Conservation (phyloP, 495 filamentous ascomycete genomes). For the Lophiotrema nucula region DNA sequence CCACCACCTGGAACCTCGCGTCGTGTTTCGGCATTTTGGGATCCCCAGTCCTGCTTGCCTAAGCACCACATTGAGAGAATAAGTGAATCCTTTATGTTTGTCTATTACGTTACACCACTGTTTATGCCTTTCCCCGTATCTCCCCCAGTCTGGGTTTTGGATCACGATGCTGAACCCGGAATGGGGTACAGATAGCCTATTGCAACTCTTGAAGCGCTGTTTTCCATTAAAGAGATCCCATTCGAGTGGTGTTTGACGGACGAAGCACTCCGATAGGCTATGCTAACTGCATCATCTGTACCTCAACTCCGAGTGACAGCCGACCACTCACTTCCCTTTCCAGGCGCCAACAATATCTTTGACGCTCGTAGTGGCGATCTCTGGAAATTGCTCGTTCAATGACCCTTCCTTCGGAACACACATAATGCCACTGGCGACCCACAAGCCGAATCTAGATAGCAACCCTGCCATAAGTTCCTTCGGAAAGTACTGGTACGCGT, state of each 20-base stretch:
- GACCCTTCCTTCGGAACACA: constrained; percentile 4
- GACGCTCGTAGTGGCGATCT: neutral
- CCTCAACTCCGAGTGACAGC: neutral
- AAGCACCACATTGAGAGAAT: no score
- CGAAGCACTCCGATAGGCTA: no score
- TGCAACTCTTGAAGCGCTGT: no score
- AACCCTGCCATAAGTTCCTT: neutral
- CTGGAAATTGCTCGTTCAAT: constrained; percentile 9
- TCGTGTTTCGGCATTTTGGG: constrained; percentile 11
- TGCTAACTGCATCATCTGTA: neutral
- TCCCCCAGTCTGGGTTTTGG: no score
- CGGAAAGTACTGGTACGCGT: constrained; percentile 2
- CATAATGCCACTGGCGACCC: constrained; percentile 4
- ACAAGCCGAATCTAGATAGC: neutral
- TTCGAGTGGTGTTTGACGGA: no score
- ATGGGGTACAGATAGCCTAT: no score
- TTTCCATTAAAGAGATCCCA: no score
- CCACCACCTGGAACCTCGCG: constrained; percentile 6
- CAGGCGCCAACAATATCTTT: constrained; percentile 3
- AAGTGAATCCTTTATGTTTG: no score
- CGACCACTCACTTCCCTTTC: constrained; percentile 11
- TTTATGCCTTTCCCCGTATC: neutral
- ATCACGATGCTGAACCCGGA: no score
- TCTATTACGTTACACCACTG: neutral
- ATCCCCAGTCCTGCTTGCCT: constrained; percentile 2